Base-by-base conservation (phyloP, 495 filamentous ascomycete species). In the Lepraria neglecta region DNA sequence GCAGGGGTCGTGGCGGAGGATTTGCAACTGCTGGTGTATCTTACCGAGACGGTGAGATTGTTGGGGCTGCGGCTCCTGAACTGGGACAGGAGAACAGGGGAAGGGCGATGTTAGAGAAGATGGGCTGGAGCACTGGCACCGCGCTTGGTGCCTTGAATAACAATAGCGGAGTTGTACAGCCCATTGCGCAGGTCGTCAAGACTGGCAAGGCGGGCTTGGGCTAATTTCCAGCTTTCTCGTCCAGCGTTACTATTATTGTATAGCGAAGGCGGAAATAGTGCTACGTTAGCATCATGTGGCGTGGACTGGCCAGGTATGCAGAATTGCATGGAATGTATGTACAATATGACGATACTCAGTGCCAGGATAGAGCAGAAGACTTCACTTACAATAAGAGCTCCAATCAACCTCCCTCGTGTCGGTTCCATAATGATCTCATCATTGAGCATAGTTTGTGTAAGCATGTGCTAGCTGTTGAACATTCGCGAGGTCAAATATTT, bases 91-190 rank as follows among this genome's bases (percentile, higher is more conserved):
- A 88, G 52, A 99, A 96, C 63, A 87, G 80, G 65, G 94, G 94
- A 24, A 80, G 90, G 47, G 84, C 84, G 4, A 90, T 99, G 87
- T 70, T 99, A 57, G 91, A 96, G 73, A 97, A 92, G 75, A 97
- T 97, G 94, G 94, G 94, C 19, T 99, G 95, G 90, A 87, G 80
- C 62, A 85, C 82, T 50, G 94, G 94, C 5, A 97, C 86, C 72
- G 87, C 86, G 7, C 78, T 99, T n/a, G 94, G 94, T 46, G 81
- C 87, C 5, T 67, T 78, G 11, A 85, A 94, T 61, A 61, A 61
- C 40, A 94, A 94, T 70, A 88, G 94, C 71, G 94, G 95, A 40
- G 92, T 95, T 55, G 70, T 94, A 62, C 80, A 87, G 64, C 95
- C 95, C 2, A 86, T 99, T 44, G 78, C 80, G n/a, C 90, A 95